phyloP scores from a whole-genome alignment of 148 eudicot genomes.

The Rhododendron vialii region DNA sequence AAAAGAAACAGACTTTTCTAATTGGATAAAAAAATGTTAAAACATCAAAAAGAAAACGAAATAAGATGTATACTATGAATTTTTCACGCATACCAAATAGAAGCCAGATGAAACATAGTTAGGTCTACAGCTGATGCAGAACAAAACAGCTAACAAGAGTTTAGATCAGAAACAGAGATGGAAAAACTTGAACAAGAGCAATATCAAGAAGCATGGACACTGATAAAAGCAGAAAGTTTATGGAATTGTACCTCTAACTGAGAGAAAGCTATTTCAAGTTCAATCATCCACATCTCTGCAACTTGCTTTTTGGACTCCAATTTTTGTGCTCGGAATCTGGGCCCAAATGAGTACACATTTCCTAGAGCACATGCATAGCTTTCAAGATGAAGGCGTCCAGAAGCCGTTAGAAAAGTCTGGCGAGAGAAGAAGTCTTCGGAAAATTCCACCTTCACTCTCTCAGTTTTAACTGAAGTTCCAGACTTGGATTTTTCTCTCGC shows the following conservation, averaged over 20 bases:
- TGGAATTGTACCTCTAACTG: slow-evolving; percentile 59
- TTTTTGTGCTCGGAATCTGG: slow-evolving; percentile 66
- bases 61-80: neutral
- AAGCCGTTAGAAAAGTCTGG: slow-evolving; percentile 54
- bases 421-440: slow-evolving; percentile 64
- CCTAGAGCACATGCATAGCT: slow-evolving; percentile 87
- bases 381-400: slow-evolving; percentile 90
- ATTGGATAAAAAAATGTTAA: neutral
- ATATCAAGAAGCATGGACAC: neutral
- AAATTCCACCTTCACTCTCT: slow-evolving; percentile 26
- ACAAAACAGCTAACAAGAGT: neutral
- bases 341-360: slow-evolving; percentile 89
- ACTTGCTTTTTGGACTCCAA: slow-evolving; percentile 51
- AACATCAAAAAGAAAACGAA: neutral
- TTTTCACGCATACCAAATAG: neutral
- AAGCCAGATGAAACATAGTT: neutral
- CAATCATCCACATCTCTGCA: slow-evolving; percentile 92
- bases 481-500: slow-evolving; percentile 40
- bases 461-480: slow-evolving; percentile 18
- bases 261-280: slow-evolving; percentile 87
- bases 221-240: neutral
- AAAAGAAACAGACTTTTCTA: neutral
- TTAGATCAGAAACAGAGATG: neutral
- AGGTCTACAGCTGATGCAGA: neutral
- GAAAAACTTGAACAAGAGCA: neutral